Conservation (phyloP, 371 early-diverging fungal genomes). For the Chytridium lagenaria region DNA sequence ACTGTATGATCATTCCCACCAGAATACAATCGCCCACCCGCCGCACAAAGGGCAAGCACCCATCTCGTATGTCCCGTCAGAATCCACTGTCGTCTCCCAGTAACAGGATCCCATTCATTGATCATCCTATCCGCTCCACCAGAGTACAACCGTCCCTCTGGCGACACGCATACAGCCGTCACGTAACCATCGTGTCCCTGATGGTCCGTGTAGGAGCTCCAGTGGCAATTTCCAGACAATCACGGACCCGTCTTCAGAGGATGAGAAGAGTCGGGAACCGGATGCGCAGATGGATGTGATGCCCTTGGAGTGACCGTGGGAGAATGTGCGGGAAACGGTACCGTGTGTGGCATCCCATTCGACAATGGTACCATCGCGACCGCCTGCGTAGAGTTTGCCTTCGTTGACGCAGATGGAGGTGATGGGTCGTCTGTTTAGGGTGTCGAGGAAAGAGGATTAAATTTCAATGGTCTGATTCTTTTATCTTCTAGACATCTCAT, state of each 20-base stretch:
- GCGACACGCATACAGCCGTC: conserved; percentile 34
- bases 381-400: conserved; percentile 41
- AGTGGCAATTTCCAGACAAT: conserved; percentile 21
- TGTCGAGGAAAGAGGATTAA: not conserved
- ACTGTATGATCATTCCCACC: conserved; percentile 83
- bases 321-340: conserved; percentile 10
- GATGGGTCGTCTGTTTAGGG: conserved; percentile 26
- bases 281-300: conserved; percentile 28
- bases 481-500: not conserved
- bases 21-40: conserved; percentile 75
- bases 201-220: conserved; percentile 30
- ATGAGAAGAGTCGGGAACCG: conserved; percentile 31
- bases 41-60: conserved; percentile 71
- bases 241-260: conserved; percentile 40
- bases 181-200: conserved; percentile 40
- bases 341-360: conserved; percentile 43
- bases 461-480: too few species aligned
- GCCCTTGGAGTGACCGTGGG: conserved; percentile 20
- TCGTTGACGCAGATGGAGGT: conserved; percentile 54
- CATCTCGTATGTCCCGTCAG: conserved; percentile 80
- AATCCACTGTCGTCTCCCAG: conserved; percentile 44
- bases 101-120: conserved; percentile 49
- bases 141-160: conserved; percentile 37
- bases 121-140: conserved; percentile 44
- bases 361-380: conserved; percentile 36